Evolutionary conservation across 345 rosid species (phyloP), one percentile per base, ranked within the genome.

Genomic region (Salix brachista): DNA sequence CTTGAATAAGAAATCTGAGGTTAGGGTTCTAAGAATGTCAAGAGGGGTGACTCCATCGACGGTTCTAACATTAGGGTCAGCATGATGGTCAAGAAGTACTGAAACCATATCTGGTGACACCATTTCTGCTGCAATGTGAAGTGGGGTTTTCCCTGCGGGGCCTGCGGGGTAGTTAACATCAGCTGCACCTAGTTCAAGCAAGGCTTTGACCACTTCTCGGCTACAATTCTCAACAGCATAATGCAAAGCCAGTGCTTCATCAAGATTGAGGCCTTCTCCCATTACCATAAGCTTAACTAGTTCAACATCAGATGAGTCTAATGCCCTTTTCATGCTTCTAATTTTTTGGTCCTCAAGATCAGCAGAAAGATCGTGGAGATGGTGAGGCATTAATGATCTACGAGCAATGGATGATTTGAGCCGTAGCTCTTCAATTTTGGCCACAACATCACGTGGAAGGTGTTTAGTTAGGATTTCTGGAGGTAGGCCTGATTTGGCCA

Each of bases 101-200:
- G 98, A 90, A 60, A 94, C 99, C 99, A 96, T 96, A 76, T 96
- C 99, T 0, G 98, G 97, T 17, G 98, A 96, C 36, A 96, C 98
- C 99, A 96, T 94, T 80, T 96, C 98, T 5, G 99, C 94, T 0
- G 99, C 99, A 5, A 92, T 82, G 78, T 96, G 99, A 25, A 96
- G 92, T 1, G 99, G 96, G 32, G 98, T 92, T 82, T 92, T 96
- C 12, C 97, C 96, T 0, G 94, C 92, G 0, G 97, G 97, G 0
- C 99, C 99, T 0, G 98, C 98, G 1, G 89, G 97, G 82, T 88
- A 94, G 85, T 96, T 96, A 56, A 96, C 99, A 71, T 96, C 95
- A 1, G 98, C 98, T 4, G 99, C 99, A 13, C 99, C 99, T 1
- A 96, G 93, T 80, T 96, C 99, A 7, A 96, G 92, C 89, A 96